phyloP scores from a whole-genome alignment of 1,139 yeast genomes.

The Candida pseudoviswanathii region DNA sequence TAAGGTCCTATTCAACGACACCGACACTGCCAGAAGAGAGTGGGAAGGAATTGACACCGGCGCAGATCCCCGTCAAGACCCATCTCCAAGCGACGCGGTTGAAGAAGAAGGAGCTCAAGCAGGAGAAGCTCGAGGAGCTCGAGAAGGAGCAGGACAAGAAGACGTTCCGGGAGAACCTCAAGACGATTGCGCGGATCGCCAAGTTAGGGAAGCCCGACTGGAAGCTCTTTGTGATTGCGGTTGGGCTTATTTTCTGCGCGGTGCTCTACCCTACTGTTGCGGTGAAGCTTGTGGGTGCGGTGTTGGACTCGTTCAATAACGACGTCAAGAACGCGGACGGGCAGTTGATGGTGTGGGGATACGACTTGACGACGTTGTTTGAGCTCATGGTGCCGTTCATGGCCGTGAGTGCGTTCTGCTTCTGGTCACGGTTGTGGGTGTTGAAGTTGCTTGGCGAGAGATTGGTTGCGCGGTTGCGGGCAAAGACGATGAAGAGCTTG shows the following conservation, averaged over 20 bases:
- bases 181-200: conserved; percentile 40
- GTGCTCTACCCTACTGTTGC: conserved; percentile 50
- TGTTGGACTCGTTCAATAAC: conserved; percentile 47
- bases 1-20: background rate
- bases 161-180: conserved; percentile 36
- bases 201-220: conserved; percentile 45
- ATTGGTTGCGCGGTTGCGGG: conserved; percentile 49
- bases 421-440: conserved; percentile 54
- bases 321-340: conserved; percentile 43
- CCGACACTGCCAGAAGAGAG: too few species aligned
- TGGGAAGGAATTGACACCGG: background rate
- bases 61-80: conserved; percentile 24
- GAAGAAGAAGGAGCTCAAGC: conserved; percentile 30
- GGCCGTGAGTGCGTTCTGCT: conserved; percentile 47
- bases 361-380: conserved; percentile 44
- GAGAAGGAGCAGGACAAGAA: conserved; percentile 24
- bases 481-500: conserved; percentile 50
- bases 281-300: conserved; percentile 49
- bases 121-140: conserved; percentile 37
- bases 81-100: conserved; percentile 34
- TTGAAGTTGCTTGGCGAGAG: conserved; percentile 47
- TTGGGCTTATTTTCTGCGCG: conserved; percentile 47
- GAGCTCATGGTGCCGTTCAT: conserved; percentile 49
- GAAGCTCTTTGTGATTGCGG: conserved; percentile 40
- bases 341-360: conserved; percentile 48